phyloP scores from a whole-genome alignment of 768 basidiomycete genomes.

The Leccinum uliginosum region DNA sequence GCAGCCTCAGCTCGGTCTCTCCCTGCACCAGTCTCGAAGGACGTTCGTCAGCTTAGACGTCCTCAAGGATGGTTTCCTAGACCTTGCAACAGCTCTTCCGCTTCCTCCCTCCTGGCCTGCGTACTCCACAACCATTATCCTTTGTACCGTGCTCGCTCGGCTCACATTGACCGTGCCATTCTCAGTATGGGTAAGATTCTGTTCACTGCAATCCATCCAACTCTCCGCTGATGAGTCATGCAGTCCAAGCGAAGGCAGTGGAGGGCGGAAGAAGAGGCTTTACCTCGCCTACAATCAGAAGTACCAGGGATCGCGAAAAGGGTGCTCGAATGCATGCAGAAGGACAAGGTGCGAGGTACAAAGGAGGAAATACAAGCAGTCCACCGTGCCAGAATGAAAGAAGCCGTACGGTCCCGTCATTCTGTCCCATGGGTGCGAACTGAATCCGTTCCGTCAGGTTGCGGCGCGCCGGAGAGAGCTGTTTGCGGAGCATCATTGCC shows the following conservation, averaged over 20 bases:
- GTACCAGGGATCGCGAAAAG: constrained; percentile 36
- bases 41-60: constrained; percentile 24
- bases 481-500: constrained; percentile 54
- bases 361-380: constrained; percentile 46
- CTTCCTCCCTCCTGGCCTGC: constrained; percentile 62
- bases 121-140: constrained; percentile 72
- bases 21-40: constrained; percentile 11
- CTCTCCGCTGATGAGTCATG: constrained; percentile 11
- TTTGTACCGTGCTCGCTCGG: constrained; percentile 60
- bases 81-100: constrained; percentile 72
- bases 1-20: constrained; percentile 2
- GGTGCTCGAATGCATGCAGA: constrained; percentile 48
- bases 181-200: constrained; percentile 62
- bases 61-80: constrained; percentile 65
- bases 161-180: constrained; percentile 60
- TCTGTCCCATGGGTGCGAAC: background rate
- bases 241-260: constrained; percentile 61
- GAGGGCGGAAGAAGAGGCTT: constrained; percentile 55
- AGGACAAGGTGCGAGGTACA: constrained; percentile 48
- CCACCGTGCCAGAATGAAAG: constrained; percentile 45
- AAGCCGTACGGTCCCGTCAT: constrained; percentile 36
- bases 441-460: constrained; percentile 37
- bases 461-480: constrained; percentile 53
- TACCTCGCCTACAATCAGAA: constrained; percentile 52
- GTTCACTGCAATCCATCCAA: background rate